Conservation (phyloP, 805 yeast genomes). For the Ogataea henricii region DNA sequence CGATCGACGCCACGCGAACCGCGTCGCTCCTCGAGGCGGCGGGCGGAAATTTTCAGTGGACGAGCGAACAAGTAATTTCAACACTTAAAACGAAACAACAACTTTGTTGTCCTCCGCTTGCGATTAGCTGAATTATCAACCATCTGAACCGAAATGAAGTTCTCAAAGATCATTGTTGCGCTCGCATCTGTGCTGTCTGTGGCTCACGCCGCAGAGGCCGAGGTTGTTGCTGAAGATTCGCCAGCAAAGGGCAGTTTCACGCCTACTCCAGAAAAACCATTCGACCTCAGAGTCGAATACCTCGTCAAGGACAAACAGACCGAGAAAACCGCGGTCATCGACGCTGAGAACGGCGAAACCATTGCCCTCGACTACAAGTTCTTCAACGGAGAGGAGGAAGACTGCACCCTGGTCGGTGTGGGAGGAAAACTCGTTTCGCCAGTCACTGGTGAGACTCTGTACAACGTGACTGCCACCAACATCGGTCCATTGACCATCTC, state of each 20-base stretch:
- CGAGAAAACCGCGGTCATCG: slow-evolving; percentile 42
- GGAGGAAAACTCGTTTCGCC: slow-evolving; percentile 67
- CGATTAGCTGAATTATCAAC: too few relatives aligned
- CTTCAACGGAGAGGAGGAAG: slow-evolving; percentile 52
- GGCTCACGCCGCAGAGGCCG: slow-evolving; percentile 18
- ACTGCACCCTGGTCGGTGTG: slow-evolving; percentile 60
- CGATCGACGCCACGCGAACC: slow-evolving; percentile 2
- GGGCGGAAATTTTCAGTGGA: slow-evolving; percentile 10
- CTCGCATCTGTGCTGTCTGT: slow-evolving; percentile 23
- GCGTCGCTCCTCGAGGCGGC: slow-evolving; percentile 1
- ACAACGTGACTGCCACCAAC: slow-evolving; percentile 65
- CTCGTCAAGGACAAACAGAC: slow-evolving; percentile 46
- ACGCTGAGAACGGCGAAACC: slow-evolving; percentile 52
- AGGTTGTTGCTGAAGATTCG: slow-evolving; percentile 10
- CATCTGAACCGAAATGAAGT: slow-evolving; percentile 19
- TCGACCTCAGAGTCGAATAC: slow-evolving; percentile 52
- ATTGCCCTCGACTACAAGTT: slow-evolving; percentile 54
- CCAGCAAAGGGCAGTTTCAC: slow-evolving; percentile 28
- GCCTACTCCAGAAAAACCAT: slow-evolving; percentile 40
- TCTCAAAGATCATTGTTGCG: slow-evolving; percentile 20
- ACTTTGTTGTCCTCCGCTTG: too few relatives aligned
- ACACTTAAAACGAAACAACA: not conserved
- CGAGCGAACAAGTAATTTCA: slow-evolving; percentile 3
- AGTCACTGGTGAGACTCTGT: slow-evolving; percentile 47
- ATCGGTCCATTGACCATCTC: slow-evolving; percentile 60